Evolutionary conservation across 2,329 filamentous ascomycete genomes (phyloP).

Genomic region (Penicillium polonicum): DNA sequence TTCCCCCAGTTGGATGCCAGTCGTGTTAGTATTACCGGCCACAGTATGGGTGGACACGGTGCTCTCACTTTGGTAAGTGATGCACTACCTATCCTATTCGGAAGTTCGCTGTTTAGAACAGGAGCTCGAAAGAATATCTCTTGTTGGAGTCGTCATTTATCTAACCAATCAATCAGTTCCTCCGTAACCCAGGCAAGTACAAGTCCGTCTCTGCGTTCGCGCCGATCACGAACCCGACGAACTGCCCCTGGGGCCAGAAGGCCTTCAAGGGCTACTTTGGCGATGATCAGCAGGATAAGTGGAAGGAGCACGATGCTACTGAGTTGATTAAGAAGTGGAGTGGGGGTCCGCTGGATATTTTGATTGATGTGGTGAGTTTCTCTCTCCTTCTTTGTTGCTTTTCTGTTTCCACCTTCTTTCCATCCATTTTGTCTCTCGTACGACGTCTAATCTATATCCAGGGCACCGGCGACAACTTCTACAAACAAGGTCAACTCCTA

Average conservation of each 20-base stretch:
- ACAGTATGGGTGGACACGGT: slow-evolving; percentile 97
- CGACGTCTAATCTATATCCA: slow-evolving; percentile 31
- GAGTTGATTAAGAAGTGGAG: slow-evolving; percentile 79
- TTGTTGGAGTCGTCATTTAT: not conserved
- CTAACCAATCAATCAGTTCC: slow-evolving; percentile 53
- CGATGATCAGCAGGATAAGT: slow-evolving; percentile 65
- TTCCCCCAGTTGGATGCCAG: slow-evolving; percentile 70
- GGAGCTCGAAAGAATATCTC: slow-evolving; percentile 10
- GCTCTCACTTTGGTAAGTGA: slow-evolving; percentile 70
- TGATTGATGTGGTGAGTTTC: slow-evolving; percentile 78
- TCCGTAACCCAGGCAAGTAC: slow-evolving; percentile 89
- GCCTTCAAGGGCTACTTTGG: slow-evolving; percentile 91
- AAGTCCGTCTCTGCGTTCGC: slow-evolving; percentile 86
- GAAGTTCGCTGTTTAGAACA: slow-evolving; percentile 31
- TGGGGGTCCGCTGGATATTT: slow-evolving; percentile 63
- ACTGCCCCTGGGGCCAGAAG: slow-evolving; percentile 93
- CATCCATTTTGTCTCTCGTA: not conserved
- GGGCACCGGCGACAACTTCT: slow-evolving; percentile 95
- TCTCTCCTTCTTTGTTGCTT: not conserved
- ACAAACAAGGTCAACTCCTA: slow-evolving; percentile 87
- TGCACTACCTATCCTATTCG: slow-evolving; percentile 60
- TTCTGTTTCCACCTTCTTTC: not conserved
- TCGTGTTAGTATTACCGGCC: slow-evolving; percentile 81
- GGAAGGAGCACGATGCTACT: slow-evolving; percentile 88
- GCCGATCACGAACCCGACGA: slow-evolving; percentile 80